Base-by-base conservation (phyloP, 768 basidiomycete genomes). In the Boletellus ananas region DNA sequence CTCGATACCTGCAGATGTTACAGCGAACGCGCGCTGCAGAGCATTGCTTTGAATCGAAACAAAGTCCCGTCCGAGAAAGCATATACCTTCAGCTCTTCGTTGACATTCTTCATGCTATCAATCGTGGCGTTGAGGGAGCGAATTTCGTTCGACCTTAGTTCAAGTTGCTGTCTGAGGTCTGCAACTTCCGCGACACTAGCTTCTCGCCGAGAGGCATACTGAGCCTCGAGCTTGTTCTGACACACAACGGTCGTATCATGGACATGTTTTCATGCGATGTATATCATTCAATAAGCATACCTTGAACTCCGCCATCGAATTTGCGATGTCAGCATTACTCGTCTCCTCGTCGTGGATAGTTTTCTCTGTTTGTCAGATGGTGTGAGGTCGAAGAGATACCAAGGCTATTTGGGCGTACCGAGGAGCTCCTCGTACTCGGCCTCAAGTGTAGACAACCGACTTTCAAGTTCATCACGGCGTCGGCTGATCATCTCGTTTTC, bases 341-440 rank as follows among this genome's bases (percentile, higher is more conserved):
- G 83, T 80, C 62, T 93, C 91, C 65, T 94, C 93, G 43, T 93
- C 90, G 54, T 86, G 79, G 43, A 94, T 91, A 8, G 87, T 90
- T 74, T 94, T 94, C 76, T 95, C 93, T 93, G 72, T 53, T 57
- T 29, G 38, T 31, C 17, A 41, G 49, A 59, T 51, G 49, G 51
- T 33, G 16, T 47, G 37, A 57, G 43, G 34, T 42, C 31, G 44
- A 44, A 13, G 54, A 38, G 17, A 20, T 14, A 18, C 21, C 25
- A 31, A 17, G n/a, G 13, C 7, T 45, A 50, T 35, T 42, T 23
- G 47, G 35, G 72, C 83, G 56, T 55, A 93, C 94, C 94, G 29
- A 99, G 79, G 21, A 98, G 78, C 70, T 98, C 96, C 70, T 99
- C 96, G 60, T 97, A 98, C 63, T 98, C 96, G 3, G 87, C 76